Conservation (phyloP, 345 rosid species). For the Salix dunnii region DNA sequence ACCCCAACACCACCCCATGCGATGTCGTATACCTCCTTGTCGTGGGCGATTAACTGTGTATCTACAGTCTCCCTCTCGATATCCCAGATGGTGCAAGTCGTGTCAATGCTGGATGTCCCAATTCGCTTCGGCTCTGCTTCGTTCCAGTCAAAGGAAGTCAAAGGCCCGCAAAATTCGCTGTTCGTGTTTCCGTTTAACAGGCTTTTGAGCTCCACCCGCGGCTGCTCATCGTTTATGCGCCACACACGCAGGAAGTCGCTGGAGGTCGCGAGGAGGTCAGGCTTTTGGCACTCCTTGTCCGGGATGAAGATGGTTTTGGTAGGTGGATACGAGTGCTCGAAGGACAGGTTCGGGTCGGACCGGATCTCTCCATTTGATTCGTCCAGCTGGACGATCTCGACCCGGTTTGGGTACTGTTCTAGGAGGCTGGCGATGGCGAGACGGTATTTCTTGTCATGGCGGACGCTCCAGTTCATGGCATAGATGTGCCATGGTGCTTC, state of each 20-base stretch:
- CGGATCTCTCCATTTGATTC: slow-evolving; percentile 96
- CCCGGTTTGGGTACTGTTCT: slow-evolving; percentile 70
- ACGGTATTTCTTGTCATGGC: slow-evolving; percentile 94
- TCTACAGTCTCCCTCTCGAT: slow-evolving; percentile 86
- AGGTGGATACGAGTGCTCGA: slow-evolving; percentile 91
- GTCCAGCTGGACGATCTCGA: slow-evolving; percentile 94
- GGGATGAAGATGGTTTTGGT: slow-evolving; percentile 90
- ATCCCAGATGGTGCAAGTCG: slow-evolving; percentile 96
- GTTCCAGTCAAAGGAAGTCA: slow-evolving; percentile 94
- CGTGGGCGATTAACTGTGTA: slow-evolving; percentile 94
- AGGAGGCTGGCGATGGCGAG: slow-evolving; percentile 90
- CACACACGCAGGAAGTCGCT: slow-evolving; percentile 87
- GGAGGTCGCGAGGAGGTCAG: slow-evolving; percentile 94
- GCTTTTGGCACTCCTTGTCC: slow-evolving; percentile 78
- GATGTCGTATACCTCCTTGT: slow-evolving; percentile 92
- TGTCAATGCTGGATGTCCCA: slow-evolving; percentile 87
- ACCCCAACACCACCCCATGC: slow-evolving; percentile 98
- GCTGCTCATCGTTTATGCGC: slow-evolving; percentile 65
- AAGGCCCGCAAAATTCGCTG: slow-evolving; percentile 84
- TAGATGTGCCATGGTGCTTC: slow-evolving; percentile 97
- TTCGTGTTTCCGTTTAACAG: slow-evolving; percentile 85
- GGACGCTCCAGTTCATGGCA: slow-evolving; percentile 99
- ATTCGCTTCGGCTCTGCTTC: slow-evolving; percentile 90
- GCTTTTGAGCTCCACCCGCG: slow-evolving; percentile 66
- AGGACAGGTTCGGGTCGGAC: slow-evolving; percentile 71